Conservation (phyloP, 495 filamentous ascomycete genomes). For the Cetradonia linearis region DNA sequence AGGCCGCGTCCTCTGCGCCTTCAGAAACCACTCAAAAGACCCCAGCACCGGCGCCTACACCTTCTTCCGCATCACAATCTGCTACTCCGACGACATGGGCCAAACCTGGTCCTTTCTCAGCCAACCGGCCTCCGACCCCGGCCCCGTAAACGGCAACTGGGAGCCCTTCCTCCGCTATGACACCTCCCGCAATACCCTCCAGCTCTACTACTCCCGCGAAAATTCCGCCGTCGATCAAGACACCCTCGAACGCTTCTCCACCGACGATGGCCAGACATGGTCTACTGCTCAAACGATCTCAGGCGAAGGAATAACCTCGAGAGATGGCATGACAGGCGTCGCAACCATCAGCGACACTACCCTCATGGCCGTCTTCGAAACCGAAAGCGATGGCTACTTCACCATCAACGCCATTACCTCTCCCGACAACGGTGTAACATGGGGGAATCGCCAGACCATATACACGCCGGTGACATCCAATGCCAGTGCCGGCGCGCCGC, state of each 20-base stretch:
- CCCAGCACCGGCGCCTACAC: slow-evolving; percentile 28
- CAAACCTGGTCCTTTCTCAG: slow-evolving; percentile 38
- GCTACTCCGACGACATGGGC: slow-evolving; percentile 38
- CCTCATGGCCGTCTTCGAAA: slow-evolving; percentile 42
- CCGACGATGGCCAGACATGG: slow-evolving; percentile 39
- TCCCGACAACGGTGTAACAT: slow-evolving; percentile 38
- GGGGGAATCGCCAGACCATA: slow-evolving; percentile 31
- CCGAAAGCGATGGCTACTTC: slow-evolving; percentile 32
- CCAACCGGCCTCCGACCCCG: slow-evolving; percentile 30
- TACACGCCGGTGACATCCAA: slow-evolving; percentile 30
- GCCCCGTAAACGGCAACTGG: slow-evolving; percentile 37
- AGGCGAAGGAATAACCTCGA: slow-evolving; percentile 29
- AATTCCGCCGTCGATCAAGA: slow-evolving; percentile 39
- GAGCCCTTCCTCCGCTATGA: slow-evolving; percentile 40
- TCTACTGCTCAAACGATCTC: slow-evolving; percentile 30
- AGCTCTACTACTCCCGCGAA: slow-evolving; percentile 43
- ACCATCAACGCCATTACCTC: slow-evolving; percentile 36
- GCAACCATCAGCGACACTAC: slow-evolving; percentile 30
- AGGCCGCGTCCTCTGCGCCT: slow-evolving; percentile 39
- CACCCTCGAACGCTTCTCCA: slow-evolving; percentile 38
- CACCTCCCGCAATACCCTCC: slow-evolving; percentile 31
- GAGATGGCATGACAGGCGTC: slow-evolving; percentile 45
- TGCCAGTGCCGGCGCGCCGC: slow-evolving; percentile 40
- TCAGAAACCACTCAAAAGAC: slow-evolving; percentile 41
- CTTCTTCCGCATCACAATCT: slow-evolving; percentile 43